Conservation (phyloP, 495 filamentous ascomycete genomes). For the Talaromyces liani region DNA sequence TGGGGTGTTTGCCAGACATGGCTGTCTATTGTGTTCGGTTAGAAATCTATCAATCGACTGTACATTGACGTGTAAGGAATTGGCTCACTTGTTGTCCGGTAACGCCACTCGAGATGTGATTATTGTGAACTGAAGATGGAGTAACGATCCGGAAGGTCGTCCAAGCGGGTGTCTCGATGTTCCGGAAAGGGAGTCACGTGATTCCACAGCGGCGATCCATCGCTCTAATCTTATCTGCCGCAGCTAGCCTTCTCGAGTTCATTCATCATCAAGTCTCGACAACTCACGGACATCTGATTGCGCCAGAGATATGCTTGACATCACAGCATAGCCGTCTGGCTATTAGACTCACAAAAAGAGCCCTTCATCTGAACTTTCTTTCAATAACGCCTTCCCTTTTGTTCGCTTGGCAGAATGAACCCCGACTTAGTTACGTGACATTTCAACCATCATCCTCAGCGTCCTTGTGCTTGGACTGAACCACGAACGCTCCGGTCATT, state of each 20-base stretch:
- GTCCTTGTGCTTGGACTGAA: not conserved
- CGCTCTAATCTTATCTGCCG: not conserved
- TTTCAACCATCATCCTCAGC: not conserved
- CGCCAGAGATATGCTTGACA: not conserved
- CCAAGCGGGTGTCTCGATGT: not conserved
- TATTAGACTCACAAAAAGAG: not conserved
- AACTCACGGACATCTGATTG: not conserved
- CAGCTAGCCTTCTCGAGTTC: not conserved
- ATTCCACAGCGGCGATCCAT: not conserved
- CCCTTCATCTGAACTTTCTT: not conserved
- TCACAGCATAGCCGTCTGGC: not conserved
- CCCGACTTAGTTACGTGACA: slow-evolving; percentile 3
- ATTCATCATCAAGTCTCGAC: not conserved
- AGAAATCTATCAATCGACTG: slow-evolving; percentile 3
- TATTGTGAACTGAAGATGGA: not conserved
- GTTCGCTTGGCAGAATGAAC: not conserved
- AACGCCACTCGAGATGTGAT: not conserved
- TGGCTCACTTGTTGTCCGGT: not conserved
- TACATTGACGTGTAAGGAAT: not conserved
- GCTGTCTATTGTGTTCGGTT: slow-evolving; percentile 13
- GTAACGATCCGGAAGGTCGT: not conserved
- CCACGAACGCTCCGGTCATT: not conserved
- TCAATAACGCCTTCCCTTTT: not conserved
- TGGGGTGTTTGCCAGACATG: slow-evolving; percentile 61
- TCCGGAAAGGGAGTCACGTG: not conserved